Evolutionary conservation across 345 rosid genomes (phyloP), one percentile per base, ranked within the genome.

Genomic region (Aquilaria malaccensis): DNA sequence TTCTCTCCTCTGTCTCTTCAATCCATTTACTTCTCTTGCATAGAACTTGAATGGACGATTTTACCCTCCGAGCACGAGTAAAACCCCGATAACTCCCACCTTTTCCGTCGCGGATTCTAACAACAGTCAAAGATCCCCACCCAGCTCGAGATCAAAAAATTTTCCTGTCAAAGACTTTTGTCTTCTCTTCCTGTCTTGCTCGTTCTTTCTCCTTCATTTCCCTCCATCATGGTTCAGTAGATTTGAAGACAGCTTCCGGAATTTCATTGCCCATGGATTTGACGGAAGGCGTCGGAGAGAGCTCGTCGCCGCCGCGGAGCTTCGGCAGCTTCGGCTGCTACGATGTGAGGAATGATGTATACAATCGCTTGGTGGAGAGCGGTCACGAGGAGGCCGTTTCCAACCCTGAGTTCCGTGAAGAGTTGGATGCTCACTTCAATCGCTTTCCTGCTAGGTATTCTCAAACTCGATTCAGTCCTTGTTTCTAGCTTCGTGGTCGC

Each of bases 271-370:
- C 12, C 6, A 85, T 84, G 95, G 95, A 87, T 84, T 84, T 76
- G 66, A 67, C 68, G 10, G 90, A 87, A 72, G 95, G 83, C 61
- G 85, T 80, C 31, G 95, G 95, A 45, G 95, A 87, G 80, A 84
- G 88, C 78, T 82, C 88, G 47, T 84, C 95, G 32, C 95, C 90
- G 68, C 88, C 95, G 64, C 66, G 83, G 74, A 77, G 83, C 76
- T 79, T 73, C 53, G 79, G 77, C 22, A 69, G 74, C 46, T 70
- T 70, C 62, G 68, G 67, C 58, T 70, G 46, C 81, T 70, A 73
- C 65, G 89, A 84, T 55, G 64, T 82, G 59, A 69, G 80, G 46
- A 73, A 32, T 62, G 85, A 87, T 51, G 85, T 84, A 59, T 82
- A 51, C 67, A 67, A 76, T 63, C 85, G 86, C 32, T 71, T 87